Conservation (phyloP, 179 eudicot genomes). For the Patellifolia procumbens region DNA sequence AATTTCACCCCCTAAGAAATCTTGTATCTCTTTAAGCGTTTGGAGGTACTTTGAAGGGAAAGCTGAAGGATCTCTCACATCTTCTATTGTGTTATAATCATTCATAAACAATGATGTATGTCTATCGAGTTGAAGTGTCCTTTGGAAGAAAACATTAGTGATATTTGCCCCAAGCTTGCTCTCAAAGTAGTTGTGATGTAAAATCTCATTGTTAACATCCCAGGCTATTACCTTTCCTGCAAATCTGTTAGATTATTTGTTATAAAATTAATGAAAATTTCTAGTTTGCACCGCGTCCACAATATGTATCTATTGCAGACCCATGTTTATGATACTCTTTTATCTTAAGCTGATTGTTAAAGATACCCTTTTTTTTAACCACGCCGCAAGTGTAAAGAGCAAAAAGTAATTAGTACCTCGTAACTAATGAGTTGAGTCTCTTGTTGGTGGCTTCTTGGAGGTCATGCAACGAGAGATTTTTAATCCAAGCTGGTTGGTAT, state of each 20-base stretch:
- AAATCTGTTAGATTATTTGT: constrained; percentile 28
- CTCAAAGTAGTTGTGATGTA: constrained; percentile 38
- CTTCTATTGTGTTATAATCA: constrained; percentile 65
- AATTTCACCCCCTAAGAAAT: constrained; percentile 3
- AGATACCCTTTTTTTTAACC: too few species aligned
- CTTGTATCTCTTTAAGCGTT: constrained; percentile 20
- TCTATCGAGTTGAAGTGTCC: constrained; percentile 29
- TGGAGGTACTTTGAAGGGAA: constrained; percentile 33
- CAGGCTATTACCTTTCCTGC: constrained; percentile 24
- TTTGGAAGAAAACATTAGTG: constrained; percentile 23
- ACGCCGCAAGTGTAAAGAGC: too few species aligned
- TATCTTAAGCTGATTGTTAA: too few species aligned
- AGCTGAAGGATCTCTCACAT: constrained; percentile 14
- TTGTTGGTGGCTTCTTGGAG: constrained; percentile 34
- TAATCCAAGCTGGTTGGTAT: constrained; percentile 46
- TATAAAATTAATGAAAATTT: not conserved
- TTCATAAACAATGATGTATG: constrained; percentile 47
- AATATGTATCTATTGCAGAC: too few species aligned
- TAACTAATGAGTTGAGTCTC: constrained; percentile 40
- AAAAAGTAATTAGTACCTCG: constrained; percentile 41
- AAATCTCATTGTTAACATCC: constrained; percentile 34
- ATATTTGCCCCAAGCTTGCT: constrained; percentile 39
- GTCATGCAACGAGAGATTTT: constrained; percentile 31
- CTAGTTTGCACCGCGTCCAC: too few species aligned
- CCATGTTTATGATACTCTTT: too few species aligned